These are phyloP conservation scores for Rhizopogon vesiculosus DNA, from an alignment of 768 basidiomycete species.

Conservation along the genomic window DNA sequence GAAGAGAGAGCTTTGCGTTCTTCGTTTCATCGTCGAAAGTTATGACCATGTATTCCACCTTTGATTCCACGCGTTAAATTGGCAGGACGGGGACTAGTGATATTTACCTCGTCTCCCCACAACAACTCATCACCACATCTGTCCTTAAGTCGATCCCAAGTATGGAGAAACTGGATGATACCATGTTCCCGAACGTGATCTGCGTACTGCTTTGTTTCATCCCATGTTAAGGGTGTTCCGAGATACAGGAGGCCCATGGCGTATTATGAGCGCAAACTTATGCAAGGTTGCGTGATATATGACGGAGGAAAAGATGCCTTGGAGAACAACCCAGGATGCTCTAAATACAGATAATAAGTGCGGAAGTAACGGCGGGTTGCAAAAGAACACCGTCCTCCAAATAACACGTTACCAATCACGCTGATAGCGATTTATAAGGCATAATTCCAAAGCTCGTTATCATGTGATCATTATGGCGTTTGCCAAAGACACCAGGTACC, in stretches of 20 bases:
- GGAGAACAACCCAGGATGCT: neutral
- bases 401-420: neutral
- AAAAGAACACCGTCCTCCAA: neutral
- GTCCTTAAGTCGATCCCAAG: conserved; percentile 90
- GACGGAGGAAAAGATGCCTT: neutral
- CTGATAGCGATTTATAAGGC: conserved; percentile 5
- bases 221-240: conserved; percentile 91
- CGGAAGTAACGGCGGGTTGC: neutral
- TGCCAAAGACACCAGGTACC: no score
- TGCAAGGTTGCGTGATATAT: conserved; percentile 11
- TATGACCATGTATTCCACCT: conserved; percentile 98
- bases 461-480: neutral
- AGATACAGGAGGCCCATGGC: conserved; percentile 89
- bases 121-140: conserved; percentile 86
- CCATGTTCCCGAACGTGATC: conserved; percentile 91
- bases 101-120: conserved; percentile 95
- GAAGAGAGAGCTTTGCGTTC: conserved; percentile 85
- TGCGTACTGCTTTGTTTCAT: conserved; percentile 80
- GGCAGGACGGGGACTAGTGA: neutral
- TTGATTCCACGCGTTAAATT: neutral
- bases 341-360: conserved; percentile 4
- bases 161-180: conserved; percentile 91
- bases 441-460: neutral
- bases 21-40: conserved; percentile 73
- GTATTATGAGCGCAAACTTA: conserved; percentile 8